phyloP scores from a whole-genome alignment of 495 filamentous ascomycete genomes.

The Cercophora samala region DNA sequence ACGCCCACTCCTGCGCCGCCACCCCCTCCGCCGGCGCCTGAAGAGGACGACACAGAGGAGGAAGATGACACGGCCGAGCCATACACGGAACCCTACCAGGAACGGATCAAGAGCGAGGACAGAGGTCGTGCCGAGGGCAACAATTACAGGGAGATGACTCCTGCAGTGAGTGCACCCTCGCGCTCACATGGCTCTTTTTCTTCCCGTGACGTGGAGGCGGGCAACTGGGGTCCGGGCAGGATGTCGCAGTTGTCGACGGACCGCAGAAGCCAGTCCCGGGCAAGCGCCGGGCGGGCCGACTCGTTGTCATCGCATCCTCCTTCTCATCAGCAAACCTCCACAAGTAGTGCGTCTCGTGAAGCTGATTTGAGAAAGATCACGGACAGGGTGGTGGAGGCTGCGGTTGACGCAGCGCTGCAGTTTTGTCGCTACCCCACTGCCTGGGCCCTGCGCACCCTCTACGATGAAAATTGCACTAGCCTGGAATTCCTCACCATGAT shows the following conservation, averaged over 20 bases:
- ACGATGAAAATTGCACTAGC: conserved; percentile 46
- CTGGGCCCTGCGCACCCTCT: conserved; percentile 52
- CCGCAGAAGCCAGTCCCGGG: conserved; percentile 25
- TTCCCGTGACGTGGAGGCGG: conserved; percentile 25
- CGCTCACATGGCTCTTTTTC: conserved; percentile 24
- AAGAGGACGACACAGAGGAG: conserved; percentile 35
- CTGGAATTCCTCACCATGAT: conserved; percentile 45
- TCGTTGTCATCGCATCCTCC: conserved; percentile 22
- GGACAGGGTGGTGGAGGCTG: conserved; percentile 34
- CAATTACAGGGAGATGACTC: conserved; percentile 4
- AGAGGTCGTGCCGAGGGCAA: conserved; percentile 1
- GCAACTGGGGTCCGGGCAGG: conserved; percentile 20
- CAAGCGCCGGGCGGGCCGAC: conserved; percentile 19
- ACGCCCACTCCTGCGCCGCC: conserved; percentile 23
- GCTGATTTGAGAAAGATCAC: conserved; percentile 33
- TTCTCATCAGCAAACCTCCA: conserved; percentile 8
- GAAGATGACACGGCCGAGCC: conserved; percentile 29
- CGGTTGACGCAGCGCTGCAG: conserved; percentile 49
- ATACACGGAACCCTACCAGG: conserved; percentile 7
- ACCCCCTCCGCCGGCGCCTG: conserved; percentile 22
- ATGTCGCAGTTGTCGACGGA: conserved; percentile 19
- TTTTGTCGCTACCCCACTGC: conserved; percentile 52
- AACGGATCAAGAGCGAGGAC: conserved; percentile 14
- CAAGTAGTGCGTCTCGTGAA: conserved; percentile 22
- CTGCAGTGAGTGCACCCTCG: conserved; percentile 12